These are phyloP conservation scores for Plenodomus lindquistii DNA, from an alignment of 2,329 filamentous ascomycete species.

Conservation along the genomic window DNA sequence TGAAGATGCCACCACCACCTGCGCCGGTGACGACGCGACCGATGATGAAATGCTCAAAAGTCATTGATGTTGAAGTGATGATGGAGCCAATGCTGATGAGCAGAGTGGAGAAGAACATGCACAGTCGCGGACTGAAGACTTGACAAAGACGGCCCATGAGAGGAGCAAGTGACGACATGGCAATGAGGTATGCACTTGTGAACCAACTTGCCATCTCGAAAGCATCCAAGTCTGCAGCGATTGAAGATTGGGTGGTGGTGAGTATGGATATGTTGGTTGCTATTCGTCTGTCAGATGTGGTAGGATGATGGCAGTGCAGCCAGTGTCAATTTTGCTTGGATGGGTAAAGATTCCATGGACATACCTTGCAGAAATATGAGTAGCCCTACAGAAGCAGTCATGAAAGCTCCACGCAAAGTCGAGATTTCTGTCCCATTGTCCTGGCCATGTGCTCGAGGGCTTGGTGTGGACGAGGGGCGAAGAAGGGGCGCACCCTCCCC, in stretches of 20 bases:
- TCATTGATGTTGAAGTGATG: conserved; percentile 64
- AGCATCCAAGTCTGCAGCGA: conserved; percentile 74
- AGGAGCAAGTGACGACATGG: conserved; percentile 63
- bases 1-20: conserved; percentile 73
- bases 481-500: conserved; percentile 37
- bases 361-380: conserved; percentile 65
- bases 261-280: conserved; percentile 77
- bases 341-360: too few species aligned
- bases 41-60: conserved; percentile 66
- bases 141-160: conserved; percentile 72
- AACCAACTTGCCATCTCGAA: conserved; percentile 80
- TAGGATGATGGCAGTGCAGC: too few species aligned
- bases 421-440: conserved; percentile 29
- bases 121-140: conserved; percentile 70
- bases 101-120: conserved; percentile 65
- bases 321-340: too few species aligned
- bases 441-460: conserved; percentile 21
- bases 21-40: conserved; percentile 70
- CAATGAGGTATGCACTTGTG: conserved; percentile 70
- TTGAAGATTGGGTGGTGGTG: conserved; percentile 76
- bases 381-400: conserved; percentile 59
- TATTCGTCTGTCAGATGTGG: conserved; percentile 33
- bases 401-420: conserved; percentile 39
- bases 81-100: conserved; percentile 65
- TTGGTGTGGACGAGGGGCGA: conserved; percentile 21